These are phyloP conservation scores for Pisolithus orientalis DNA, from an alignment of 768 basidiomycete species.

Conservation along the genomic window DNA sequence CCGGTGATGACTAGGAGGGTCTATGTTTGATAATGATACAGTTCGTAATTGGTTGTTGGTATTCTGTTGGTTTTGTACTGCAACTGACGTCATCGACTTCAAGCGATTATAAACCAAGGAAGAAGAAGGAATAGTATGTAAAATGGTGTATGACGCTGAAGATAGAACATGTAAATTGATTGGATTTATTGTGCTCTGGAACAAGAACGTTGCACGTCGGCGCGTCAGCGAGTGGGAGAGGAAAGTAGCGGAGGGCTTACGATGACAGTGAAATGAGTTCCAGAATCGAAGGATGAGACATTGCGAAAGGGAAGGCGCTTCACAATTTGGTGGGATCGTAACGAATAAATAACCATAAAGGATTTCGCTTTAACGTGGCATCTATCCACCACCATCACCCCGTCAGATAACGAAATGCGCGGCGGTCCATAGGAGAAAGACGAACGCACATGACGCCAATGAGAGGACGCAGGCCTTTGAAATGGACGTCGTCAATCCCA, in stretches of 20 bases:
- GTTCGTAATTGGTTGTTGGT: slow-evolving; percentile 20
- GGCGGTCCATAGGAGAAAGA: too few species aligned
- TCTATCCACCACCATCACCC: slow-evolving; percentile 5
- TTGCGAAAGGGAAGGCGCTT: slow-evolving; percentile 41
- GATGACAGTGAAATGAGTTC: slow-evolving; percentile 45
- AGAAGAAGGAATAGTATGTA: slow-evolving; percentile 45
- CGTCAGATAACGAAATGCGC: too few species aligned
- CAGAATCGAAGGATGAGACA: slow-evolving; percentile 40
- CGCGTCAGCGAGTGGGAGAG: not conserved
- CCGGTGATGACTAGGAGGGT: slow-evolving; percentile 7
- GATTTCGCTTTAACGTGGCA: slow-evolving; percentile 19
- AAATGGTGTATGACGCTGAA: slow-evolving; percentile 41
- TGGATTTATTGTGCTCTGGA: slow-evolving; percentile 53
- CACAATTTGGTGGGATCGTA: slow-evolving; percentile 43
- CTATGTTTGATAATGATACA: slow-evolving; percentile 36
- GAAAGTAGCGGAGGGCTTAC: slow-evolving; percentile 33
- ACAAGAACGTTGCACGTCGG: not conserved
- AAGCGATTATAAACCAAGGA: slow-evolving; percentile 39
- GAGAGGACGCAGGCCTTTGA: slow-evolving; percentile 26
- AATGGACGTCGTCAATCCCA: slow-evolving; percentile 21
- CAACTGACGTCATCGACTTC: slow-evolving; percentile 2
- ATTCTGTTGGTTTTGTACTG: slow-evolving; percentile 27
- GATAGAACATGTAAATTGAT: slow-evolving; percentile 52
- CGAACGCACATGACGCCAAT: slow-evolving; percentile 30
- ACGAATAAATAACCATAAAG: slow-evolving; percentile 39